phyloP scores from a whole-genome alignment of 345 rosid species.

The Gossypium australe region DNA sequence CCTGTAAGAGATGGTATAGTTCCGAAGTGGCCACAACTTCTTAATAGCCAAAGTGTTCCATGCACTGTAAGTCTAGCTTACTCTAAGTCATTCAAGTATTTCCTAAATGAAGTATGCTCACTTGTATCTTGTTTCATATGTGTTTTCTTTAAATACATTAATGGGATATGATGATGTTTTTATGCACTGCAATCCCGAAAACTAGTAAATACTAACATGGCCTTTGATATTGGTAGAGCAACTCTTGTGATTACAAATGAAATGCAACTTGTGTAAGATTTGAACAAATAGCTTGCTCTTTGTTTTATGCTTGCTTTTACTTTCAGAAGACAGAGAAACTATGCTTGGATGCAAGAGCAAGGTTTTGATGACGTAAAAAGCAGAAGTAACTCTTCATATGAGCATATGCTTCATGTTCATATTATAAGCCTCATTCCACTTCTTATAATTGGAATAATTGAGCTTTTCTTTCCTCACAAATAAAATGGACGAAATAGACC shows the following conservation, averaged over 20 bases:
- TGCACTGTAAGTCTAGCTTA: slow-evolving; percentile 55
- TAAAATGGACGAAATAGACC: not conserved
- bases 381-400: no score
- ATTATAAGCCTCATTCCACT: not conserved
- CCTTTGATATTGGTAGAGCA: not conserved
- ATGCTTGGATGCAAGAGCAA: not conserved
- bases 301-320: not conserved
- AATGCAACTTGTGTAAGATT: not conserved
- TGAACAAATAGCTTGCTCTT: not conserved
- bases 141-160: not conserved
- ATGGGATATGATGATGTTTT: not conserved
- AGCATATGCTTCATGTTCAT: not conserved
- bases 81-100: not conserved
- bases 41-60: slow-evolving; percentile 30
- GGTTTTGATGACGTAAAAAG: not conserved
- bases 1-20: slow-evolving; percentile 71
- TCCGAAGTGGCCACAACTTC: slow-evolving; percentile 84
- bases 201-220: not conserved
- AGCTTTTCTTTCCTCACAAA: not conserved
- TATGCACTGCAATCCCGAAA: not conserved
- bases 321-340: not conserved
- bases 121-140: not conserved
- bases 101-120: not conserved
- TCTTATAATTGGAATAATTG: not conserved
- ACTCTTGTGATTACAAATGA: not conserved